Evolutionary conservation across 768 basidiomycete genomes (phyloP).

Genomic region (Mycena maculata): DNA sequence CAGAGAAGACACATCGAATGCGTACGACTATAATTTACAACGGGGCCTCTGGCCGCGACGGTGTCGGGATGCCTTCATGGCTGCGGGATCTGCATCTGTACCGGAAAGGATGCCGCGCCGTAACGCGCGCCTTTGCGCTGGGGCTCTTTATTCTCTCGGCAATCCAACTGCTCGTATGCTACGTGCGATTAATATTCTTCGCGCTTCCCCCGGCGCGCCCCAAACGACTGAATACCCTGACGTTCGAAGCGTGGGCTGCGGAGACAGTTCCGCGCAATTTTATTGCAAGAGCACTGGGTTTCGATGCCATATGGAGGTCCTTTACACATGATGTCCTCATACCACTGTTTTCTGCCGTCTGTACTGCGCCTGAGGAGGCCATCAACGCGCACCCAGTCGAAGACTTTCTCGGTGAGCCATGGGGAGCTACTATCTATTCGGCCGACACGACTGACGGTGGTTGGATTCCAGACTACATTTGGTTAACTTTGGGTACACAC

Average conservation of each 20-base stretch:
- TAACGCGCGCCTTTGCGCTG: conserved; percentile 43
- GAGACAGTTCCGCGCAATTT: conserved; percentile 53
- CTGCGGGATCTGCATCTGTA: conserved; percentile 40
- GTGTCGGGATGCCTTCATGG: conserved; percentile 62
- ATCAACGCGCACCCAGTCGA: conserved; percentile 69
- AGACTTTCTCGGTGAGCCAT: conserved; percentile 68
- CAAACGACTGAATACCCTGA: conserved; percentile 42
- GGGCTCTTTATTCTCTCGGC: conserved; percentile 57
- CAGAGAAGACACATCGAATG: conserved; percentile 32
- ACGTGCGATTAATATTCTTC: conserved; percentile 42
- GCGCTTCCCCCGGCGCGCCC: conserved; percentile 46
- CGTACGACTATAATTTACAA: conserved; percentile 71
- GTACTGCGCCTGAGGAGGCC: conserved; percentile 69
- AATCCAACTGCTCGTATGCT: conserved; percentile 57
- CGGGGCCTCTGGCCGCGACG: conserved; percentile 66
- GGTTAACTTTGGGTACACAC: conserved; percentile 71
- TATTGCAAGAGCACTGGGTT: conserved; percentile 54
- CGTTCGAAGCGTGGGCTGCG: conserved; percentile 63
- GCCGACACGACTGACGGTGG: neutral
- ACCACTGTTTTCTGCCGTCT: conserved; percentile 79
- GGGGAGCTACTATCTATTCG: neutral
- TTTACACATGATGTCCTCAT: conserved; percentile 68
- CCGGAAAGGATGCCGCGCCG: conserved; percentile 35
- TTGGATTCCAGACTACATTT: conserved; percentile 68
- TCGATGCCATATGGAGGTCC: conserved; percentile 62